Evolutionary conservation across 768 basidiomycete species (phyloP).

Genomic region (Mycena alexandri): DNA sequence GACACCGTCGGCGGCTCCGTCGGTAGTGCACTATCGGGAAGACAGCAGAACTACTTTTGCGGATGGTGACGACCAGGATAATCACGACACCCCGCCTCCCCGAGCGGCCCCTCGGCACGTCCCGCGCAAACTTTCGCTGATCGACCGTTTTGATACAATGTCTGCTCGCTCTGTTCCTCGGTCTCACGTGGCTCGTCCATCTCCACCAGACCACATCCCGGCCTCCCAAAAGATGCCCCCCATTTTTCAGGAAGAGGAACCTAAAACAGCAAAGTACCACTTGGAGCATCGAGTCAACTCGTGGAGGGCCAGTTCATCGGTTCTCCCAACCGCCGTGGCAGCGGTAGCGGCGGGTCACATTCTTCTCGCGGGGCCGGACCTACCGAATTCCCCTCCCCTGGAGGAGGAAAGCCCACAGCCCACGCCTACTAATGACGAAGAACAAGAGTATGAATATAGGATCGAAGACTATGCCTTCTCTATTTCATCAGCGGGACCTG

Average conservation of each 20-base stretch:
- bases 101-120: conserved; percentile 60
- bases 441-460: conserved; percentile 58
- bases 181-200: conserved; percentile 40
- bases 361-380: conserved; percentile 63
- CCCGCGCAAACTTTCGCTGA: conserved; percentile 76
- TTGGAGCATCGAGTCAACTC: conserved; percentile 70
- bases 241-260: conserved; percentile 72
- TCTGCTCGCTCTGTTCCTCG: conserved; percentile 54
- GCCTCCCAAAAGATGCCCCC: conserved; percentile 63
- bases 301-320: conserved; percentile 73
- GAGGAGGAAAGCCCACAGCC: conserved; percentile 48
- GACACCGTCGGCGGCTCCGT: conserved; percentile 55
- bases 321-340: conserved; percentile 56
- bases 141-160: conserved; percentile 69
- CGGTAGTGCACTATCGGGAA: conserved; percentile 63
- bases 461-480: conserved; percentile 80
- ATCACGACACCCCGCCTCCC: conserved; percentile 41
- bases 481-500: conserved; percentile 76
- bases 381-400: conserved; percentile 57
- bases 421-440: conserved; percentile 38
- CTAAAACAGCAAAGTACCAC: conserved; percentile 62
- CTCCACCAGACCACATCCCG: conserved; percentile 44
- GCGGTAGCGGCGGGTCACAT: conserved; percentile 58
- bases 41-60: conserved; percentile 65
- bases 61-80: conserved; percentile 56